Evolutionary conservation across 352 stramenopile genomes (phyloP), one percentile per base, ranked within the genome.

Genomic region (Phytophthora pinifolia): DNA sequence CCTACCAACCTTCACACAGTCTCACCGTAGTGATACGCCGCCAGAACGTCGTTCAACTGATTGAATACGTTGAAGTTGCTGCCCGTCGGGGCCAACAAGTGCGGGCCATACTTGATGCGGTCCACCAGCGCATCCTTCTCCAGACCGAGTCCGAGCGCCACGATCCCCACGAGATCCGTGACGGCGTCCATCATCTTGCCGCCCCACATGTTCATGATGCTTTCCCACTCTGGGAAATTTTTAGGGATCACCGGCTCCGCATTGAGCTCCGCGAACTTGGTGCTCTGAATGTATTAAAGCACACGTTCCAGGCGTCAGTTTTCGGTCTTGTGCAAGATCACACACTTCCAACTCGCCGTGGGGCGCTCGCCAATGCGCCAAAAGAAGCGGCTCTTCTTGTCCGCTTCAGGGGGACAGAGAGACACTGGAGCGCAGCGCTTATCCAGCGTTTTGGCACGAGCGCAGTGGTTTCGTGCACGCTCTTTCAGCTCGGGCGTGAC

Each of bases 351-450:
- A 59, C 59, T 49, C 35, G 68, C 63, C 37, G 10, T 35, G 6
- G 83, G 85, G n/a, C 81, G 83, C 31, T 90, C 75, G 20, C 88
- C 91, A 22, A 97, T 75, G 50, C 90, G 86, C 92, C 92, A 98
- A 68, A 98, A 98, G 72, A 97, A 98, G 47, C 92, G 85, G 70
- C 90, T 97, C 73, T 98, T 98, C 62, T 93, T 90, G 68, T 98
- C 89, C 12, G 86, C 79, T 64, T 96, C 79, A 3, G 89, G 89
- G 13, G 88, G 88, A 63, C 88, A 97, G 51, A 96, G 65, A 41
- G 86, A 92, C 45, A 93, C 67, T 0, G 89, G 90, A 29, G 60
- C 70, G 54, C 96, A 56, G 35, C 79, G 72, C 54, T 80, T 75
- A 8, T 74, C 65, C 20, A 92, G 51, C 32, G 37, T 41, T 50